These are phyloP conservation scores for Anacardium occidentale DNA, from an alignment of 345 rosid species.

Conservation along the genomic window DNA sequence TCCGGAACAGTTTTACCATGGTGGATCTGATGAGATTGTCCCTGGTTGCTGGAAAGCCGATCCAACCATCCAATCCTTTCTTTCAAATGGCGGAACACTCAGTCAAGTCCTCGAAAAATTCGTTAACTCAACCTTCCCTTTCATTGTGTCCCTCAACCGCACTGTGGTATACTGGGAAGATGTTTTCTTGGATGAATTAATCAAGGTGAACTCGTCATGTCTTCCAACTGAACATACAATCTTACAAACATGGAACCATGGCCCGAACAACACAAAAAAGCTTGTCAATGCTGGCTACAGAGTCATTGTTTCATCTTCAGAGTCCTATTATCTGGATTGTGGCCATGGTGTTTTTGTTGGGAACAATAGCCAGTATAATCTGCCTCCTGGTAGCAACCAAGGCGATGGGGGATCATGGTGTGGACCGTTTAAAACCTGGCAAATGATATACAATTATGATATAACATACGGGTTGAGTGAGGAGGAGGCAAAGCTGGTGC, in stretches of 20 bases:
- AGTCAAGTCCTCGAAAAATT: constrained; percentile 66
- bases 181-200: constrained; percentile 46
- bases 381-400: constrained; percentile 14
- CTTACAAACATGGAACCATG: constrained; percentile 84
- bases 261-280: constrained; percentile 62
- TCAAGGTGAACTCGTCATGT: constrained; percentile 49
- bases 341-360: constrained; percentile 76
- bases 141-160: constrained; percentile 62
- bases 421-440: constrained; percentile 93
- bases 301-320: constrained; percentile 76
- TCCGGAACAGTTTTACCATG: constrained; percentile 77
- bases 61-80: constrained; percentile 51
- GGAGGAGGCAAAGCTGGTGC: constrained; percentile 75
- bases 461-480: constrained; percentile 60
- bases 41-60: constrained; percentile 88
- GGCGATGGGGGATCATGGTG: constrained; percentile 72
- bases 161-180: constrained; percentile 90
- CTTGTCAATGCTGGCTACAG: constrained; percentile 72
- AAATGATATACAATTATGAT: constrained; percentile 75
- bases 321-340: constrained; percentile 81
- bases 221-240: constrained; percentile 63
- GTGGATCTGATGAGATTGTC: constrained; percentile 68
- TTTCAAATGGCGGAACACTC: constrained; percentile 61
- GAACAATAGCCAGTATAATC: constrained; percentile 67
- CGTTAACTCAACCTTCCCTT: constrained; percentile 56